Evolutionary conservation across 257 asterid species (phyloP), one percentile per base, ranked within the genome.

Genomic region (Ehretia macrophylla): DNA sequence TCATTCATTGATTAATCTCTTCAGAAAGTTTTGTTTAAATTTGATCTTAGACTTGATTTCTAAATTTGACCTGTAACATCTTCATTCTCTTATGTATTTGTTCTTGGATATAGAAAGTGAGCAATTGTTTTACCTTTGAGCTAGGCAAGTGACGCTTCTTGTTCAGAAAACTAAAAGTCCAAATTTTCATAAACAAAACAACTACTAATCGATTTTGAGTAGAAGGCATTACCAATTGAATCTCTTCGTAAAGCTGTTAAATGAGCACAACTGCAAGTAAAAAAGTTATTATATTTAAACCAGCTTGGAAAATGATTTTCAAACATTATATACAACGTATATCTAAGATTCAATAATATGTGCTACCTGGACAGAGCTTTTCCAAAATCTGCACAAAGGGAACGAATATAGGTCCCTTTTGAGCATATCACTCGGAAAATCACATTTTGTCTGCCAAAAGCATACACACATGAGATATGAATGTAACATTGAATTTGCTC

Each of bases 311-410:
- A 49, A 49, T 17, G 54, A 16, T 49, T 17, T 49, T 21, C 22
- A 57, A 64, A 55, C 16, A 10, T 35, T 21, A 14, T 9, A 10
- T 12, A 21, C 53, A 58, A 65, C 51, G 18, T 16, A 39, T 22
- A 23, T 32, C 14, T 62, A 48, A 27, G 35, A 27, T 27, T 27
- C 27, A 38, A 23, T 11, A 56, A 17, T 20, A 44, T 35, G 70
- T 46, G 32, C 46, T 77, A 90, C 98, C 96, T 91, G 71, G 91
- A 85, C 10, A 92, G 81, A 62, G 89, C 79, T 83, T 88, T 92
- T 51, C 97, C 97, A 62, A 88, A 81, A 82, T 92, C 99, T 45
- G 96, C 96, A 70, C 96, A 88, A 44, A 92, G 99, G 18, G 99
- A 92, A 63, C 99, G 86, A 23, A 92, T 67, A 64, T 92, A 92